These are phyloP conservation scores for Calonectria montana DNA, from an alignment of 2,329 filamentous ascomycete species.

Conservation along the genomic window DNA sequence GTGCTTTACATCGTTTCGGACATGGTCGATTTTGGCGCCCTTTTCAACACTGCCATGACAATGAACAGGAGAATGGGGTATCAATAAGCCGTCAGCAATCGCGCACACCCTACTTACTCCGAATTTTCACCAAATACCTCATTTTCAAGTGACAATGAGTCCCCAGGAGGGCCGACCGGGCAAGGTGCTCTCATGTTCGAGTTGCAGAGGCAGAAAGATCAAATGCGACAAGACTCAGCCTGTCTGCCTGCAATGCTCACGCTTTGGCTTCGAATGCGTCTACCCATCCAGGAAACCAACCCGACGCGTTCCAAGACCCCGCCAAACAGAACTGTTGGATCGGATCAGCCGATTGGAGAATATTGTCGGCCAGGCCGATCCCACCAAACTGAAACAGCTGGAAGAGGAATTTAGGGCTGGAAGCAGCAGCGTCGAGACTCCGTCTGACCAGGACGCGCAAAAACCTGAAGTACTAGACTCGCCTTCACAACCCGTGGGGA, in stretches of 20 bases:
- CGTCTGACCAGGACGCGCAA: constrained; percentile 28
- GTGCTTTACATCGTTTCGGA: not conserved
- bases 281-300: constrained; percentile 59
- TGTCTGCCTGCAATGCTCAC: constrained; percentile 63
- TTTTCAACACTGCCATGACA: not conserved
- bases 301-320: constrained; percentile 52
- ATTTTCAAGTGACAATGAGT: constrained; percentile 32
- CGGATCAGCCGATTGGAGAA: constrained; percentile 57
- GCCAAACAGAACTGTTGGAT: constrained; percentile 57
- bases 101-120: not conserved
- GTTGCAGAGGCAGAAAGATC: constrained; percentile 73
- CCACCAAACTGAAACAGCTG: constrained; percentile 42
- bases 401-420: constrained; percentile 29
- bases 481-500: constrained; percentile 41
- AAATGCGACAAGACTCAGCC: constrained; percentile 69
- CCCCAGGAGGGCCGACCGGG: constrained; percentile 26
- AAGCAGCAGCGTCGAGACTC: not conserved
- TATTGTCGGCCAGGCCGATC: constrained; percentile 58
- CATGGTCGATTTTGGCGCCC: not conserved
- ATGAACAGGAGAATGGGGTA: not conserved
- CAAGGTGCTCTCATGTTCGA: constrained; percentile 64
- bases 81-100: not conserved
- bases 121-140: not conserved
- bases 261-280: constrained; percentile 58
- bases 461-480: constrained; percentile 26